Conservation (phyloP, 108 stramenopile genomes). For the Schizochytrium sp. region DNA sequence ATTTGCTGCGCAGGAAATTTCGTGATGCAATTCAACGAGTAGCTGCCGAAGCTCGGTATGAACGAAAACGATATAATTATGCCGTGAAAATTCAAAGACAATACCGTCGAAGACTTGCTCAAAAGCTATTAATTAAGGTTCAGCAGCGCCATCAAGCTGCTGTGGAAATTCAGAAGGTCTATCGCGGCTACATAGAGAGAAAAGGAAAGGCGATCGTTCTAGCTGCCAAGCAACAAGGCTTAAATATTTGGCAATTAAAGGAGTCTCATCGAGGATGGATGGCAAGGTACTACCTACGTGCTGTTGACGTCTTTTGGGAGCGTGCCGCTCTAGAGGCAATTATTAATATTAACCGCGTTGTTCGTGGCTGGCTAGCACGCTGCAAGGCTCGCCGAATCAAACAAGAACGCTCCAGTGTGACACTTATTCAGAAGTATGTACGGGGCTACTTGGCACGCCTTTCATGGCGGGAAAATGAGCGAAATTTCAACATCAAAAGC, state of each 20-base stretch:
- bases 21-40: background rate
- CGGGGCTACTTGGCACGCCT: background rate
- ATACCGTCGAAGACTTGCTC: background rate
- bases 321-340: background rate
- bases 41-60: background rate
- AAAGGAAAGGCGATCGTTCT: background rate
- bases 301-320: constrained; percentile 7
- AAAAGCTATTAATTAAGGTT: no score
- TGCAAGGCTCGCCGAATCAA: background rate
- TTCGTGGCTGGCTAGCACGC: constrained; percentile 20
- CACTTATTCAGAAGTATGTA: background rate
- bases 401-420: background rate
- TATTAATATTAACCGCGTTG: background rate
- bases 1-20: background rate
- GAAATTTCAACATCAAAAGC: background rate
- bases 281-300: background rate
- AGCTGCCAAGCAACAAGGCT: constrained; percentile 10
- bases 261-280: constrained; percentile 20
- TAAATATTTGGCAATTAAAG: background rate
- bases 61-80: background rate
- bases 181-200: constrained; percentile 19
- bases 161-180: constrained; percentile 23
- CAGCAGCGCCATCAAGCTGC: background rate
- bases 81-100: constrained; percentile 1
- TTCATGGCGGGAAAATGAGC: background rate